Conservation (phyloP, 148 eudicot genomes). For the Dianthus caryophyllus region DNA sequence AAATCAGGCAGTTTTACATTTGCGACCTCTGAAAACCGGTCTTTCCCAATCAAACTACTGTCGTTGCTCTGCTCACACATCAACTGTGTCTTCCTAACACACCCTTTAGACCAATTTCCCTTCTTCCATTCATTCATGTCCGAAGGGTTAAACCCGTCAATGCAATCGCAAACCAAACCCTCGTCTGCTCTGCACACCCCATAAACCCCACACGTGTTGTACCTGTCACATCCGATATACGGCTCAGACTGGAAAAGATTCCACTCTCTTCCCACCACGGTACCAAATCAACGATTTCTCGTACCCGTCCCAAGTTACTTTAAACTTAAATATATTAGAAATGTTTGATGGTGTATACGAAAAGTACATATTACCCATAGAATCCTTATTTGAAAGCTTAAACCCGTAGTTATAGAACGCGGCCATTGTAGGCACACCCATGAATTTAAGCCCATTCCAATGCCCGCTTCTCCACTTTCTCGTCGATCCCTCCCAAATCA, state of each 20-base stretch:
- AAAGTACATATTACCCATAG: conserved; percentile 26
- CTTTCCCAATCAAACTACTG: conserved; percentile 18
- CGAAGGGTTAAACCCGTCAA: conserved; percentile 43
- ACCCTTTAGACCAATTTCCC: conserved; percentile 49
- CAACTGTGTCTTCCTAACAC: conserved; percentile 36
- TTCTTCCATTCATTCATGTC: conserved; percentile 31
- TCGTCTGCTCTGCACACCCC: conserved; percentile 29
- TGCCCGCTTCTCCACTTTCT: conserved; percentile 53
- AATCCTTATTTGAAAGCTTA: conserved; percentile 26
- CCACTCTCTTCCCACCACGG: conserved; percentile 22
- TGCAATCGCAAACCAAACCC: conserved; percentile 32
- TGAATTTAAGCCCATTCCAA: conserved; percentile 41
- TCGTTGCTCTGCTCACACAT: conserved; percentile 28
- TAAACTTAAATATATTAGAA: conserved; percentile 25
- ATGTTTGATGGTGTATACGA: conserved; percentile 27
- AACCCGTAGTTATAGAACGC: conserved; percentile 36
- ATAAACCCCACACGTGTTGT: conserved; percentile 35
- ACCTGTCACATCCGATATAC: conserved; percentile 28
- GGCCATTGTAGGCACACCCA: conserved; percentile 38
- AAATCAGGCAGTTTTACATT: conserved; percentile 56
- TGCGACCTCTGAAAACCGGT: conserved; percentile 37
- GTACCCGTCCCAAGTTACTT: conserved; percentile 34
- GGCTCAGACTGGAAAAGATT: conserved; percentile 28
- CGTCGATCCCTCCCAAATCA: conserved; percentile 41
- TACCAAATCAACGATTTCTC: conserved; percentile 28